Evolutionary conservation across 2,329 filamentous ascomycete species (phyloP).

Genomic region (Botrytis sinoallii): DNA sequence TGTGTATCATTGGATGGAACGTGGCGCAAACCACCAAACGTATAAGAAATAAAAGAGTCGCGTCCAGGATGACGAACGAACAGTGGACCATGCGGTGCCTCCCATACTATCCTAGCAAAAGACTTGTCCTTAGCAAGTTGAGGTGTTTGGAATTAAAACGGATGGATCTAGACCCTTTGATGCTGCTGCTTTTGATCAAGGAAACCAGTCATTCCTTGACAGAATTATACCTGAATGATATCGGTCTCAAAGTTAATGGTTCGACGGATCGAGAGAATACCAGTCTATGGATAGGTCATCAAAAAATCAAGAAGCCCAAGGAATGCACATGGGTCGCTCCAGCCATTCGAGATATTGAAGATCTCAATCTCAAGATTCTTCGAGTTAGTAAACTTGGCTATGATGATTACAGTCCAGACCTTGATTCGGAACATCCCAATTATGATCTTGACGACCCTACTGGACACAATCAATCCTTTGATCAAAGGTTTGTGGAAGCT

Average conservation of each 20-base stretch:
- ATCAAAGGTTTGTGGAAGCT: slow-evolving; percentile 38
- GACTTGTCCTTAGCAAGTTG: slow-evolving; percentile 25
- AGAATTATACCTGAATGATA: slow-evolving; percentile 37
- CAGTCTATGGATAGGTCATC: slow-evolving; percentile 36
- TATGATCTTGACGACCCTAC: slow-evolving; percentile 36
- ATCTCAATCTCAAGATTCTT: slow-evolving; percentile 33
- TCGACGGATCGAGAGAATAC: slow-evolving; percentile 22
- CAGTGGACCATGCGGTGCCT: slow-evolving; percentile 35
- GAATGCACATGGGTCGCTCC: slow-evolving; percentile 34
- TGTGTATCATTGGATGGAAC: slow-evolving; percentile 47
- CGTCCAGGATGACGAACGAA: slow-evolving; percentile 17
- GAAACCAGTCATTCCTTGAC: slow-evolving; percentile 32
- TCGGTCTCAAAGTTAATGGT: slow-evolving; percentile 36
- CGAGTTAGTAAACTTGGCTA: slow-evolving; percentile 37
- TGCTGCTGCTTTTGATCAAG: slow-evolving; percentile 32
- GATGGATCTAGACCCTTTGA: slow-evolving; percentile 33
- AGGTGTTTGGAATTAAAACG: slow-evolving; percentile 37
- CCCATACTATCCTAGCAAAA: slow-evolving; percentile 27
- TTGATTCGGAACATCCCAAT: slow-evolving; percentile 22
- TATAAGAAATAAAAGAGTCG: slow-evolving; percentile 24
- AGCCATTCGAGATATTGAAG: slow-evolving; percentile 30
- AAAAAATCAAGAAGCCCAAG: slow-evolving; percentile 23
- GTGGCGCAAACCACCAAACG: slow-evolving; percentile 29
- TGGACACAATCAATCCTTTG: slow-evolving; percentile 30
- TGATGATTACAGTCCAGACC: slow-evolving; percentile 33